Conservation (phyloP, 805 yeast genomes). For the Metschnikowia gruessii region DNA sequence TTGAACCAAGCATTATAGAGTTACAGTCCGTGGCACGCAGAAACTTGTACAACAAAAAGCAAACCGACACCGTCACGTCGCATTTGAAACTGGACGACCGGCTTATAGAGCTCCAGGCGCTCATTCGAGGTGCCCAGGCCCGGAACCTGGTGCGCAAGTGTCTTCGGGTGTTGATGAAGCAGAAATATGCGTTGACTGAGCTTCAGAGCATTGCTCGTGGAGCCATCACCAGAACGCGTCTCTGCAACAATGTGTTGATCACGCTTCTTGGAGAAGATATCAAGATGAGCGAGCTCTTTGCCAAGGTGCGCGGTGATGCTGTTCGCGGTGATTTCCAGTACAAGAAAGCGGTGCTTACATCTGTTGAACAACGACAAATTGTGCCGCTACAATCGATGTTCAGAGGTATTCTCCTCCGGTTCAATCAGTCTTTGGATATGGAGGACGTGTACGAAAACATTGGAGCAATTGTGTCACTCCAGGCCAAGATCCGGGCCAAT, state of each 20-base stretch:
- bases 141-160: constrained; percentile 26
- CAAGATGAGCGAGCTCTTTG: constrained; percentile 37
- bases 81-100: constrained; percentile 16
- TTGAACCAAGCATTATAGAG: constrained; percentile 24
- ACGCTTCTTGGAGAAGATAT: constrained; percentile 40
- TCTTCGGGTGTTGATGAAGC: constrained; percentile 12
- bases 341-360: constrained; percentile 18
- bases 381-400: constrained; percentile 53
- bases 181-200: constrained; percentile 20
- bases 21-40: constrained; percentile 35
- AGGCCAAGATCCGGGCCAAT: constrained; percentile 52
- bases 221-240: constrained; percentile 40
- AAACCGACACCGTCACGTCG: constrained; percentile 20
- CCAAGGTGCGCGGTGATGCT: constrained; percentile 44
- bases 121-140: constrained; percentile 34
- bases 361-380: constrained; percentile 23
- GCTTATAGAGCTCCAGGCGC: constrained; percentile 36
- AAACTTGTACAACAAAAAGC: constrained; percentile 20
- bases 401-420: constrained; percentile 63
- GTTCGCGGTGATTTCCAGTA: constrained; percentile 29
- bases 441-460: constrained; percentile 52
- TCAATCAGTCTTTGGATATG: constrained; percentile 48
- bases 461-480: constrained; percentile 44
- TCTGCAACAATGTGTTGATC: constrained; percentile 43
- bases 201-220: constrained; percentile 46